Evolutionary conservation across 257 asterid genomes (phyloP).

Genomic region (Plantago elongata): DNA sequence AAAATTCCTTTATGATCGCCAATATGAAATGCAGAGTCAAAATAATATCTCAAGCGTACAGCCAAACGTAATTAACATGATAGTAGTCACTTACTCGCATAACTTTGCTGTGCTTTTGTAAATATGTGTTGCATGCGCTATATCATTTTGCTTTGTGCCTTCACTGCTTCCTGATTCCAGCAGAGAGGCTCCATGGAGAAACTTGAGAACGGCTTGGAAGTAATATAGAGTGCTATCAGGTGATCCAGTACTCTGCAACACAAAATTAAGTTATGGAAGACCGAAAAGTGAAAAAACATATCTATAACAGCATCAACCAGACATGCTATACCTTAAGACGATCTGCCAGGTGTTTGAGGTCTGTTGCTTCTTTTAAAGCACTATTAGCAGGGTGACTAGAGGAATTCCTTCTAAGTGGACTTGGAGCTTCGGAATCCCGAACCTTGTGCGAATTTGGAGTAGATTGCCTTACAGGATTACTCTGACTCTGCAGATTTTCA

Average conservation of each 20-base stretch:
- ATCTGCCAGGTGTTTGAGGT: slow-evolving; percentile 93
- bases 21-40: slow-evolving; percentile 7
- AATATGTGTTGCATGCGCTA: slow-evolving; percentile 67
- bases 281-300: slow-evolving; percentile 11
- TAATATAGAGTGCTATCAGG: slow-evolving; percentile 68
- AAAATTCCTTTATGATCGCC: background rate
- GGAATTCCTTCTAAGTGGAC: slow-evolving; percentile 80
- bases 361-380: slow-evolving; percentile 91
- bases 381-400: slow-evolving; percentile 74
- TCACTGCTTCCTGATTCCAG: slow-evolving; percentile 75
- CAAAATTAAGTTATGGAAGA: slow-evolving; percentile 17
- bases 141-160: slow-evolving; percentile 63
- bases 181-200: slow-evolving; percentile 92
- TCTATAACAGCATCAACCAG: slow-evolving; percentile 14
- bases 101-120: slow-evolving; percentile 96
- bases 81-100: slow-evolving; percentile 73
- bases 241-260: slow-evolving; percentile 75
- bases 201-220: slow-evolving; percentile 91
- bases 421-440: slow-evolving; percentile 25
- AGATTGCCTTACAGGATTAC: slow-evolving; percentile 34
- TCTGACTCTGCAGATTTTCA: slow-evolving; percentile 51
- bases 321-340: slow-evolving; percentile 68
- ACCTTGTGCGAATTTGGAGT: slow-evolving; percentile 6
- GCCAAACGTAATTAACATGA: slow-evolving; percentile 5
- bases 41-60: background rate